phyloP scores from a whole-genome alignment of 1,139 yeast genomes.

The Candida sanyaensis region DNA sequence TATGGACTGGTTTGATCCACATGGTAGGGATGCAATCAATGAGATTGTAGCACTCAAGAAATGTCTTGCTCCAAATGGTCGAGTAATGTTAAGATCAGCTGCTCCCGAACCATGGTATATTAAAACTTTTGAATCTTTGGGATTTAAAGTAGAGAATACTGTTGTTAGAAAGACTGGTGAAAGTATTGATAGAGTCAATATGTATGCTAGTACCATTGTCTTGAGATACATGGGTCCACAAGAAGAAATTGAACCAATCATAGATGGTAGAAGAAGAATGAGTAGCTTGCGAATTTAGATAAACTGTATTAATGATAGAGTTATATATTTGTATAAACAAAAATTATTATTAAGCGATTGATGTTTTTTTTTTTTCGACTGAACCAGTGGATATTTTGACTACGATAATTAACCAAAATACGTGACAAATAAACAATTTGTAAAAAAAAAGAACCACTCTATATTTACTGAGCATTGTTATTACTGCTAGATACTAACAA shows the following conservation, averaged over 20 bases:
- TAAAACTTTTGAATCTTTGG: slow-evolving; percentile 61
- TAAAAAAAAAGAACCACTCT: no score
- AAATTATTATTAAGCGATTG: no score
- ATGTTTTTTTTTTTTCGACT: no score
- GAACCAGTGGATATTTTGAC: no score
- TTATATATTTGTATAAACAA: no score
- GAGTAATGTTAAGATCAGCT: slow-evolving; percentile 78
- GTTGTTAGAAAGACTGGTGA: slow-evolving; percentile 64
- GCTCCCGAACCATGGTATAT: slow-evolving; percentile 79
- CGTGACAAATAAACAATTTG: no score
- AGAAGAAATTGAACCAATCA: not conserved
- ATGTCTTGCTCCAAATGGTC: slow-evolving; percentile 67
- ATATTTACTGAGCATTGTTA: no score
- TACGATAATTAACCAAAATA: no score
- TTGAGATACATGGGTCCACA: slow-evolving; percentile 1
- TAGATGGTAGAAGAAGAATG: slow-evolving; percentile 33
- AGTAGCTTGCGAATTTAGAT: slow-evolving; percentile 38
- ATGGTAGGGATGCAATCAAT: slow-evolving; percentile 59
- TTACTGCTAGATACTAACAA: no score
- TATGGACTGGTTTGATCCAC: slow-evolving; percentile 86
- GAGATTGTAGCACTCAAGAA: slow-evolving; percentile 67
- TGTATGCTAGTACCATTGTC: slow-evolving; percentile 72
- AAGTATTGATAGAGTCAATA: slow-evolving; percentile 76
- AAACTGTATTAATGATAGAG: no score
- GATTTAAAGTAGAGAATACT: slow-evolving; percentile 68